phyloP scores from a whole-genome alignment of 108 stramenopile species.

The Cyclotella cryptica region DNA sequence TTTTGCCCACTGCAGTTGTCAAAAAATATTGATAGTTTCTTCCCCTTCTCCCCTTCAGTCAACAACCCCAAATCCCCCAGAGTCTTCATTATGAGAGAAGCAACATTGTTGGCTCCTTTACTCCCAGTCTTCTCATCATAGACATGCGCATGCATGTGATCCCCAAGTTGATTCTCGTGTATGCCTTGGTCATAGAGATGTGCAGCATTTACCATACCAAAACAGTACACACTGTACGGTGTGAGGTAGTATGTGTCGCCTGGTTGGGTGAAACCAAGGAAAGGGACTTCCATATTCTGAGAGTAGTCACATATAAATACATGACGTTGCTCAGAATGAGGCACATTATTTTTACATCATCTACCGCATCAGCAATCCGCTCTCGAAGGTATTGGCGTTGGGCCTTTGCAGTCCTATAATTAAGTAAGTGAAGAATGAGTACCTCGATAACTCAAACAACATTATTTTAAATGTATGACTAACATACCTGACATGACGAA shows the following conservation, averaged over 20 bases:
- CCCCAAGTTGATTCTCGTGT: not conserved
- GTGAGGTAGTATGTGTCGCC: slow-evolving; percentile 3
- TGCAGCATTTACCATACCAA: not conserved
- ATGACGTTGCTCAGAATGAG: no score
- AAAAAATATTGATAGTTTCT: not conserved
- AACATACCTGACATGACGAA: no score
- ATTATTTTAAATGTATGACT: no score
- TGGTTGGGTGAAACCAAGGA: not conserved
- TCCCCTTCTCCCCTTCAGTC: not conserved
- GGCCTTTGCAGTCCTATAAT: no score
- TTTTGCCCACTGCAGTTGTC: slow-evolving; percentile 7
- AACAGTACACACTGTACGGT: not conserved
- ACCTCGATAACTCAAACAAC: no score
- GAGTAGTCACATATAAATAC: not conserved
- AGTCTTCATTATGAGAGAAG: not conserved
- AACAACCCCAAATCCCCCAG: not conserved
- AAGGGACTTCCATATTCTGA: slow-evolving; percentile 4
- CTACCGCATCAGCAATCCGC: no score
- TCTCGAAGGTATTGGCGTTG: no score
- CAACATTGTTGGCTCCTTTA: slow-evolving; percentile 1
- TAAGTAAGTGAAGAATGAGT: no score
- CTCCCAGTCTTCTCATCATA: not conserved
- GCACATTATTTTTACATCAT: no score
- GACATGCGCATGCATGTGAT: not conserved
- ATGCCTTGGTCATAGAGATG: not conserved